Percentiles rank a stretch among this genome's conserved stretches.
Conservation (phyloP, 2,329 filamentous ascomycete genomes). For the Aspergillus transmontanensis region DNA sequence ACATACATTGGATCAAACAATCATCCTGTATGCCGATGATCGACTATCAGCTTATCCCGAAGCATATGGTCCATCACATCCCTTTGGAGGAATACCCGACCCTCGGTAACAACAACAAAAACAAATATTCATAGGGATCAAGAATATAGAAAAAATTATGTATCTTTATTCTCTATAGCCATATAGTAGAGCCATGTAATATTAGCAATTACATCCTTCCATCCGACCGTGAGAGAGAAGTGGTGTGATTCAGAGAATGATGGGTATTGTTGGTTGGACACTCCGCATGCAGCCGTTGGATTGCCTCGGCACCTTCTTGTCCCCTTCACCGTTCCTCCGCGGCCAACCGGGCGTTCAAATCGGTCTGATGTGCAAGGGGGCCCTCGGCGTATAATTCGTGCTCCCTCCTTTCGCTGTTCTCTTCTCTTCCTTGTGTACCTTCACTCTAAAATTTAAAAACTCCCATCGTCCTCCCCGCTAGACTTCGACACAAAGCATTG, state of each 20-base stretch:
- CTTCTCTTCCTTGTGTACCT: conserved; percentile 8
- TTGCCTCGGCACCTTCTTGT: conserved; percentile 14
- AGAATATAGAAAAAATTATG: too few relatives aligned
- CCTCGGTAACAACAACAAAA: not conserved
- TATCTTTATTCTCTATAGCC: too few relatives aligned
- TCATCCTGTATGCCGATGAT: not conserved
- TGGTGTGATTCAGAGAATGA: not conserved
- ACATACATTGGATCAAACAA: not conserved
- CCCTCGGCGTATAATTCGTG: not conserved
- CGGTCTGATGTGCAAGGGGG: not conserved
- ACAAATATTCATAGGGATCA: not conserved
- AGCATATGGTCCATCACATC: not conserved
- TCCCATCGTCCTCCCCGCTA: not conserved
- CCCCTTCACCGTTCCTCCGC: conserved; percentile 19
- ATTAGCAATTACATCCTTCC: not conserved
- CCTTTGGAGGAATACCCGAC: not conserved
- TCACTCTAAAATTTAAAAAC: not conserved
- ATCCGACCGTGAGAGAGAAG: not conserved
- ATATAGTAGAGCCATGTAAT: too few relatives aligned
- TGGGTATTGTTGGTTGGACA: not conserved
- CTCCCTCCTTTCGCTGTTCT: conserved; percentile 11
- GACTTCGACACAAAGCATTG: not conserved
- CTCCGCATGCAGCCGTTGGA: conserved; percentile 30
- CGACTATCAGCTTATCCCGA: not conserved
- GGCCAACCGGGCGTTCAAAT: conserved; percentile 12